phyloP scores from a whole-genome alignment of 305 asterid species.

The Solanum hybrid region DNA sequence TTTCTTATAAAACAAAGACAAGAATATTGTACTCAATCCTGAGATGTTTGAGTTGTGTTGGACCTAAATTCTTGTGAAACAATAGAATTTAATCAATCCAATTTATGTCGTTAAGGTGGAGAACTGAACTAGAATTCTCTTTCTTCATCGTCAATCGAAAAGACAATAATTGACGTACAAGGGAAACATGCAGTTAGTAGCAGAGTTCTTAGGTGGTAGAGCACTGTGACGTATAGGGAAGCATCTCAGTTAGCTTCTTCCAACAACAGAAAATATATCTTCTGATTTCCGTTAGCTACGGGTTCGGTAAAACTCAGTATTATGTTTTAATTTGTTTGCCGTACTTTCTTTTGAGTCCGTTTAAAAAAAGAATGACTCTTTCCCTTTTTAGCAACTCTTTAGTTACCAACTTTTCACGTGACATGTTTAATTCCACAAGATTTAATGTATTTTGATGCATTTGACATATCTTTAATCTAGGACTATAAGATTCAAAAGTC shows the following conservation, averaged over 20 bases:
- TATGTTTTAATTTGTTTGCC: no score
- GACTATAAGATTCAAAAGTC: not conserved
- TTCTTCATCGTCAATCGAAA: not conserved
- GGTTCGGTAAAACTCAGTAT: no score
- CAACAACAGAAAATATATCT: not conserved
- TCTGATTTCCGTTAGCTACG: not conserved
- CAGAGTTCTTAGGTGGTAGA: not conserved
- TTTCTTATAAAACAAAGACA: no score
- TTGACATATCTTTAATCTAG: no score
- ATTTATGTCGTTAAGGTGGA: not conserved
- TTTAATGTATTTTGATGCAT: no score
- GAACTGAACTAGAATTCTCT: not conserved
- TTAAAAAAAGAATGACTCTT: no score
- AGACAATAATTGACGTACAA: not conserved
- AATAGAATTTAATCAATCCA: not conserved
- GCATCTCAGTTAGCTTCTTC: not conserved
- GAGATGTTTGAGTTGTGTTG: no score
- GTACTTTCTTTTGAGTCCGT: no score
- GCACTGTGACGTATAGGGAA: constrained; percentile 6
- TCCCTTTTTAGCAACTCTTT: not conserved
- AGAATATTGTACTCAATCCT: no score
- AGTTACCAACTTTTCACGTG: no score
- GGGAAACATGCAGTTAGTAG: constrained; percentile 27
- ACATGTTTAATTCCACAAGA: not conserved
- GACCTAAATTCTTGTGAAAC: not conserved